These are phyloP conservation scores for Clavispora phyllophila DNA, from an alignment of 805 yeast species.

Conservation along the genomic window DNA sequence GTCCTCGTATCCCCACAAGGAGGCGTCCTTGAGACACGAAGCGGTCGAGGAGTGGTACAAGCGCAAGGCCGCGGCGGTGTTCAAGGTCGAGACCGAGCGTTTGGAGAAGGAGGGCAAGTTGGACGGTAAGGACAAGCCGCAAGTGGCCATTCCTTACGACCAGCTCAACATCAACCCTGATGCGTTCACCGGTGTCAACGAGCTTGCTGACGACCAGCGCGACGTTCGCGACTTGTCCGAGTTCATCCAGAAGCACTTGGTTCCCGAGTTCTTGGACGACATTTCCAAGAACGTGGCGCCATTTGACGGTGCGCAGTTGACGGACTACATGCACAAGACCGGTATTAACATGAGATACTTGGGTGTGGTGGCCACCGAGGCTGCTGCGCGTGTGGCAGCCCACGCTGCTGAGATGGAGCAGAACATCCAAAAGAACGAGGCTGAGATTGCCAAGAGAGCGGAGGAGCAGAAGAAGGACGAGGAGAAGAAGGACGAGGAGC, in stretches of 20 bases:
- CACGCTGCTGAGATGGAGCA: slow-evolving; percentile 12
- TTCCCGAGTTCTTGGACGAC: slow-evolving; percentile 59
- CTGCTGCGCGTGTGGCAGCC: slow-evolving; percentile 16
- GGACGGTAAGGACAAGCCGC: slow-evolving; percentile 40
- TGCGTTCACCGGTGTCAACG: slow-evolving; percentile 48
- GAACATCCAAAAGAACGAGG: slow-evolving; percentile 23
- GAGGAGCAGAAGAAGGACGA: slow-evolving; percentile 12
- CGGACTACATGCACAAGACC: slow-evolving; percentile 60
- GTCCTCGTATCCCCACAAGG: slow-evolving; percentile 74
- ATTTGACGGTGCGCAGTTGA: slow-evolving; percentile 74
- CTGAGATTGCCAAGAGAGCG: slow-evolving; percentile 18
- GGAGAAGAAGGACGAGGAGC: slow-evolving; percentile 13
- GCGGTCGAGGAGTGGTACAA: slow-evolving; percentile 91
- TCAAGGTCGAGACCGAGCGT: slow-evolving; percentile 45
- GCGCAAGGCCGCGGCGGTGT: slow-evolving; percentile 50
- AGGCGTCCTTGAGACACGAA: slow-evolving; percentile 76
- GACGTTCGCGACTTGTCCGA: slow-evolving; percentile 67
- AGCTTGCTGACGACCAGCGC: slow-evolving; percentile 47
- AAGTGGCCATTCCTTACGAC: slow-evolving; percentile 48
- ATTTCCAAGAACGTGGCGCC: slow-evolving; percentile 59
- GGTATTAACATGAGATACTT: slow-evolving; percentile 91
- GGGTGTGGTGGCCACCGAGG: slow-evolving; percentile 51
- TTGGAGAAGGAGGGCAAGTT: slow-evolving; percentile 33
- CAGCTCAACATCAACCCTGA: slow-evolving; percentile 73
- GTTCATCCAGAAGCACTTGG: slow-evolving; percentile 52